Evolutionary conservation across 1,139 yeast genomes (phyloP).

Genomic region (Debaryomyces udenii): DNA sequence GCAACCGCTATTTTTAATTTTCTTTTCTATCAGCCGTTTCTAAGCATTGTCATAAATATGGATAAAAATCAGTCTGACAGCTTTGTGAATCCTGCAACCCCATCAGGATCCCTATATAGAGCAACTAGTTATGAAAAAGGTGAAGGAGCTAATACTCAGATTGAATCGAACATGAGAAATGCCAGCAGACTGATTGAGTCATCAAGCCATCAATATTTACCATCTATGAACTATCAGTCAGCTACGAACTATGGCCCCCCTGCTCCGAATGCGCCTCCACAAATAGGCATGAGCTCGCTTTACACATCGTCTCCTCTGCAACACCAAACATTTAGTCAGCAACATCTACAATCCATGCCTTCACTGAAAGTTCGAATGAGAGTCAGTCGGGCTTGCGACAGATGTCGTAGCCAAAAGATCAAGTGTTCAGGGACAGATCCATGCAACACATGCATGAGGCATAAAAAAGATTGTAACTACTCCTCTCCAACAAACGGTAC

Average conservation of each 20-base stretch:
- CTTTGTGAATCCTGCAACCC: neutral
- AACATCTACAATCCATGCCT: neutral
- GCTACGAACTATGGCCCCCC: neutral
- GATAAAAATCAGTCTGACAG: conserved; percentile 2
- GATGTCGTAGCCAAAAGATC: conserved; percentile 62
- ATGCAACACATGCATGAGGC: conserved; percentile 53
- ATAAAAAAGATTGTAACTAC: conserved; percentile 43
- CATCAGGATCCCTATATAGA: neutral
- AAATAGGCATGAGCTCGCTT: neutral
- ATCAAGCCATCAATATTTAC: conserved; percentile 7
- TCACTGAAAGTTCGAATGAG: conserved; percentile 33
- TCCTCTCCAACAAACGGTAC: conserved; percentile 10
- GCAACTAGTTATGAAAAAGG: neutral
- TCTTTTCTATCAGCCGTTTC: neutral
- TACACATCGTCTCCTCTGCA: conserved; percentile 2
- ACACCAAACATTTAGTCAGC: conserved; percentile 2
- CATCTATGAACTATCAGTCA: conserved; percentile 2
- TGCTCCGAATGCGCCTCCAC: neutral
- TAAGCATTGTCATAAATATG: neutral
- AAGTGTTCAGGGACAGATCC: conserved; percentile 65
- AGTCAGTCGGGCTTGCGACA: conserved; percentile 62
- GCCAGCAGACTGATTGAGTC: conserved; percentile 1
- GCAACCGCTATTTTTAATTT: neutral
- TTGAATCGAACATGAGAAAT: conserved; percentile 5
- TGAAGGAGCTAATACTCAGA: neutral